These are phyloP conservation scores for Apophysomyces variabilis DNA, from an alignment of 371 early-diverging fungal species.

Conservation along the genomic window DNA sequence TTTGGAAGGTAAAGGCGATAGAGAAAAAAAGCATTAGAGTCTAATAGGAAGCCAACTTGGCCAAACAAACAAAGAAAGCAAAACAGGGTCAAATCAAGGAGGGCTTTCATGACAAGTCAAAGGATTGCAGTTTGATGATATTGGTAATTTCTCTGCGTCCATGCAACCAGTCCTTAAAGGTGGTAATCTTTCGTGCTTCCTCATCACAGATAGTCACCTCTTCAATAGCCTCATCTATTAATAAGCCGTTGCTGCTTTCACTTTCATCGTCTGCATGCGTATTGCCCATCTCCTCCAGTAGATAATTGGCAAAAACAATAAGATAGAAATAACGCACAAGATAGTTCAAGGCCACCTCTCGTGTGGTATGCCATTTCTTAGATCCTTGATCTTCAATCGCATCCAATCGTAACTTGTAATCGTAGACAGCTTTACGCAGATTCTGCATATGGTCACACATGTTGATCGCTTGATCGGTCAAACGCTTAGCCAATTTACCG, in stretches of 20 bases:
- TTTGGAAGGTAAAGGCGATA: too few relatives aligned
- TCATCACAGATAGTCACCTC: constrained; percentile 30
- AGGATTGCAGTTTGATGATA: constrained; percentile 43
- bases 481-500: constrained; percentile 70
- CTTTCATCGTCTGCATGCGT: constrained; percentile 5
- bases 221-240: constrained; percentile 1
- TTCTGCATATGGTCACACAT: constrained; percentile 81
- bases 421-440: constrained; percentile 69
- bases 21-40: too few relatives aligned
- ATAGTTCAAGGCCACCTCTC: constrained; percentile 62
- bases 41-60: too few relatives aligned
- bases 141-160: constrained; percentile 59
- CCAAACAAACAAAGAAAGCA: too few relatives aligned
- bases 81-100: too few relatives aligned
- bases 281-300: constrained; percentile 61
- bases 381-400: constrained; percentile 51
- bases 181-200: constrained; percentile 42
- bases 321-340: constrained; percentile 75
- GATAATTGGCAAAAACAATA: constrained; percentile 74
- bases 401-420: constrained; percentile 64
- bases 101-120: constrained; percentile 23
- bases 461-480: constrained; percentile 77
- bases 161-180: constrained; percentile 57
- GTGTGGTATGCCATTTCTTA: constrained; percentile 51
- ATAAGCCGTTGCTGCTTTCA: neutral